Percentiles rank a stretch among this genome's conserved stretches.
These are phyloP conservation scores for Rhododendron simsii DNA, from an alignment of 148 eudicot genomes.

Conservation along the genomic window DNA sequence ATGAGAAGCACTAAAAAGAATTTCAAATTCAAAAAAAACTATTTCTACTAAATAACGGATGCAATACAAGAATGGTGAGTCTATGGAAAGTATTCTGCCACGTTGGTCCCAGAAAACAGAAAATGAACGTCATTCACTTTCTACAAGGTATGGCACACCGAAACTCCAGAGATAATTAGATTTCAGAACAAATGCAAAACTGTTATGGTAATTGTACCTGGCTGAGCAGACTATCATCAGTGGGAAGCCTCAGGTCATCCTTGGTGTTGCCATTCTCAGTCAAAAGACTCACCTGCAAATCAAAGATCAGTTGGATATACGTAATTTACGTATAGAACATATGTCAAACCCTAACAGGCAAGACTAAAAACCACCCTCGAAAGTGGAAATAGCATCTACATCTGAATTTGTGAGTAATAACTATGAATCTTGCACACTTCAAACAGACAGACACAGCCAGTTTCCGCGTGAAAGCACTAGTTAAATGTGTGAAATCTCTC, in stretches of 20 bases:
- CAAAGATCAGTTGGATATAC: not conserved
- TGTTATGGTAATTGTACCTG: not conserved
- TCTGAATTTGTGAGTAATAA: not conserved
- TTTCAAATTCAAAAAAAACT: not conserved
- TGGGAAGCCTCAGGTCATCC: not conserved
- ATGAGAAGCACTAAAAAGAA: not conserved
- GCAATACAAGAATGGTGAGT: not conserved
- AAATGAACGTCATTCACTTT: not conserved
- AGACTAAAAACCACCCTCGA: not conserved
- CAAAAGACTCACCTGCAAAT: not conserved
- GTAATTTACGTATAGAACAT: not conserved
- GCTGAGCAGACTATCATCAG: not conserved
- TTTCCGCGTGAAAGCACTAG: not conserved
- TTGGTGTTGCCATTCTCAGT: conserved; percentile 1
- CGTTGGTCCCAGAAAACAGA: not conserved
- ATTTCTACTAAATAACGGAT: no score
- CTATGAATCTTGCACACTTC: not conserved
- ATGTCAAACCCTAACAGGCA: not conserved
- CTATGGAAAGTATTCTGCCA: not conserved
- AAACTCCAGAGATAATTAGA: not conserved
- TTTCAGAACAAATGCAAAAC: not conserved
- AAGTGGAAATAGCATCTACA: not conserved
- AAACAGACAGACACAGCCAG: not conserved
- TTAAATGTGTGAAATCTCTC: not conserved
- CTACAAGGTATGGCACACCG: not conserved